Conservation (phyloP, 805 yeast species). For the Ogataea henricii region DNA sequence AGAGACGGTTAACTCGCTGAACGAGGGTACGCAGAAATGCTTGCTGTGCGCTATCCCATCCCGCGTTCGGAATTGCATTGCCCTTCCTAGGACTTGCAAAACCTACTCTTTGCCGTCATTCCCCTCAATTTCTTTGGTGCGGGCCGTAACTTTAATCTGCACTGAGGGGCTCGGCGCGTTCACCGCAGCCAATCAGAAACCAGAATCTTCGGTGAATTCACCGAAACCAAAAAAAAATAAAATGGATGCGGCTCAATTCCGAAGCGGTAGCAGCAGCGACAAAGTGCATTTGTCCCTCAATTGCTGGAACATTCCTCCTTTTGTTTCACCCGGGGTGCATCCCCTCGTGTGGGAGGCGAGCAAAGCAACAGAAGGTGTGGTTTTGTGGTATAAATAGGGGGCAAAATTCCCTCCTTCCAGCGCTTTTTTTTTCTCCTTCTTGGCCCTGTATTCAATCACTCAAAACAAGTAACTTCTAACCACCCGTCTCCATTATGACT, state of each 20-base stretch:
- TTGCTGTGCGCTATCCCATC: no score
- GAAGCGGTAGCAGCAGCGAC: neutral
- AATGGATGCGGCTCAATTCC: neutral
- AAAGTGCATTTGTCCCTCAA: neutral
- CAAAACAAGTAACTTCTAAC: no score
- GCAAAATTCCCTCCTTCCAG: neutral
- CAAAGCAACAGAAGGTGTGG: no score
- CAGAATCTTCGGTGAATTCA: slow-evolving; percentile 13
- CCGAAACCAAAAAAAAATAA: slow-evolving; percentile 10
- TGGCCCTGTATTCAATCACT: neutral
- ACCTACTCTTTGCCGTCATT: neutral
- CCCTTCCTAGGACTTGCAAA: neutral
- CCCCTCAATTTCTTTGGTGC: neutral
- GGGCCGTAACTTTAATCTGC: slow-evolving; percentile 5
- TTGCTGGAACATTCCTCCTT: neutral
- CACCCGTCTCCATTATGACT: slow-evolving; percentile 35
- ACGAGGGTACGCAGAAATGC: no score
- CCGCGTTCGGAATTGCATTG: no score
- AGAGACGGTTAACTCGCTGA: no score
- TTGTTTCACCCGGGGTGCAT: neutral
- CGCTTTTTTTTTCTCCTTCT: neutral
- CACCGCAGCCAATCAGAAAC: slow-evolving; percentile 17
- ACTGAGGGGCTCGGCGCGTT: slow-evolving; percentile 8
- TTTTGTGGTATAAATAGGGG: neutral
- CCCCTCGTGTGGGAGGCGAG: no score